Evolutionary conservation across 164 flowering plant genomes (phyloP).

Genomic region (grape (Vitis vinifera)): ASM3070453v1 NC_081818.1:898501-899000

Average conservation of each 20-base stretch:
- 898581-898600: conserved; percentile 32
- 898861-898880: conserved; percentile 17
- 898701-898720: conserved; percentile 8
- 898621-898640: conserved; percentile 56
- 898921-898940: conserved; percentile 49
- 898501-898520: not conserved
- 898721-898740: conserved; percentile 6
- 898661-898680: conserved; percentile 56
- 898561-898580: conserved; percentile 47
- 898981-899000: conserved; percentile 1
- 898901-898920: conserved; percentile 57
- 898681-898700: conserved; percentile 5
- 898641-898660: conserved; percentile 55
- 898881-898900: conserved; percentile 59
- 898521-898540: conserved; percentile 13
- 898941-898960: conserved; percentile 14
- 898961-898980: not conserved
- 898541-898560: conserved; percentile 20
- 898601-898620: conserved; percentile 40
- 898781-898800: conserved; percentile 6
- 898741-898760: conserved; percentile 66
- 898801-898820: not conserved
- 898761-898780: conserved; percentile 3
- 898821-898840: not conserved
- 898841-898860: conserved; percentile 6